Base-by-base conservation (phyloP, 257 asterid species). In the Gynochthodes officinalis region DNA sequence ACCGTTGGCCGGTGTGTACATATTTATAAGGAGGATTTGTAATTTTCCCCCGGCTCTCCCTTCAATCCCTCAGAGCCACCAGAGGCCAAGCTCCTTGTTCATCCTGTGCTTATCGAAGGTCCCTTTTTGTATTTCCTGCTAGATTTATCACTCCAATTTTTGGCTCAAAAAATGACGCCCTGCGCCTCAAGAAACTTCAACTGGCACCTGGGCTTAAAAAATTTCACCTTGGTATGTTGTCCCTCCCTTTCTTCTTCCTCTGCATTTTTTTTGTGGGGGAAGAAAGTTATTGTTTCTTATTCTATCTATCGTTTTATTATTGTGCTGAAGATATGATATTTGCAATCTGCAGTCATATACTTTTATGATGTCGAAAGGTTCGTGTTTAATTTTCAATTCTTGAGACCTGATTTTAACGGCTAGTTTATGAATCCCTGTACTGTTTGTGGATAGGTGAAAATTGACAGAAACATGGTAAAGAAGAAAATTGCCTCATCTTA, bases 211-310 rank as follows among this genome's bases (percentile, higher is more conserved):
- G 75, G 78, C 72, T 60, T 65, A 23, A 73, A 77, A 58, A 85
- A 76, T 55, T 81, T 84, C 78, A 64, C 43, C 80, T 81, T 74
- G 72, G 95, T 91, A 82, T 55, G 89, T 73, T 71, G 13, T 72
- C 27, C n/a, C 65, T 55, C 61, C 60, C 39, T 16, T 32, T 23
- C 13, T 72, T 14, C 18, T 1, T 72, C 14, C 39, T 32, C 67
- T 18, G n/a, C n/a, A n/a, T n/a, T n/a, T n/a, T n/a, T n/a, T n/a
- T n/a, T n/a, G n/a, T n/a, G n/a, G n/a, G n/a, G n/a, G n/a, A n/a
- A n/a, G n/a, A n/a, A n/a, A n/a, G 2, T 9, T 13, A 14, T 50
- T 18, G 25, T 19, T 35, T 35, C 44, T 15, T 2, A 64, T 50
- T 60, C 23, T 52, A 4, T 13, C 37, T 27, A 28, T 48, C 1